Conservation (phyloP, 352 stramenopile species). For the Pythium dissotocum region DNA sequence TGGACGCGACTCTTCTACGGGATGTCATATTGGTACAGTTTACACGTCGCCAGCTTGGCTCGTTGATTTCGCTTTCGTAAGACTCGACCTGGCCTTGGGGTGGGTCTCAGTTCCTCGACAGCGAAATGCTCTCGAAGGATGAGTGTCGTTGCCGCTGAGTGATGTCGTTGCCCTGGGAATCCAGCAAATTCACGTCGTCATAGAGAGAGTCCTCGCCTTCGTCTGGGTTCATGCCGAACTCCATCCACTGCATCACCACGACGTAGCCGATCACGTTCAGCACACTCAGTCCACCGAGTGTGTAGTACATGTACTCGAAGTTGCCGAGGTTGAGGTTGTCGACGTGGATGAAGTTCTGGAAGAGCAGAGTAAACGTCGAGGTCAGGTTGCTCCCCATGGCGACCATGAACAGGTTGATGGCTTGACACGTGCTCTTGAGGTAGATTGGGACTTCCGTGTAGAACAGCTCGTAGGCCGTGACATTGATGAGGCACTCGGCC, state of each 20-base stretch:
- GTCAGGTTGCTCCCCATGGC: conserved; percentile 88
- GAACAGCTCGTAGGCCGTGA: conserved; percentile 87
- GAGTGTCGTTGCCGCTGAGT: conserved; percentile 68
- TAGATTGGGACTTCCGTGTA: conserved; percentile 88
- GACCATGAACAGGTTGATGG: conserved; percentile 89
- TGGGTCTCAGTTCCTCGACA: conserved; percentile 29
- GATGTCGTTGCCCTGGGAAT: conserved; percentile 67
- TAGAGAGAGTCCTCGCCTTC: conserved; percentile 73
- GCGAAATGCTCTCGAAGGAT: conserved; percentile 78
- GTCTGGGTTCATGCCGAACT: conserved; percentile 83
- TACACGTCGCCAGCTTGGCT: conserved; percentile 1
- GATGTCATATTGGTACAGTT: conserved; percentile 17
- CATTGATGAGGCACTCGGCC: conserved; percentile 88
- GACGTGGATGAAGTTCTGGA: conserved; percentile 73
- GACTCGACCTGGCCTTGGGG: not conserved
- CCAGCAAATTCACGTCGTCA: conserved; percentile 43
- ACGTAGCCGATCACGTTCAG: conserved; percentile 78
- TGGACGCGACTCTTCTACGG: conserved; percentile 4
- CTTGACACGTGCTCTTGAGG: conserved; percentile 87
- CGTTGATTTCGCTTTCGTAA: not conserved
- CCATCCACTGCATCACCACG: conserved; percentile 84
- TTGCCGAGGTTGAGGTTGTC: conserved; percentile 76
- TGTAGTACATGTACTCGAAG: conserved; percentile 92
- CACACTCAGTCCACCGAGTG: conserved; percentile 65
- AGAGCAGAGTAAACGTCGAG: conserved; percentile 86